Evolutionary conservation across 352 stramenopile species (phyloP).

Genomic region (Phytopythium boreale): DNA sequence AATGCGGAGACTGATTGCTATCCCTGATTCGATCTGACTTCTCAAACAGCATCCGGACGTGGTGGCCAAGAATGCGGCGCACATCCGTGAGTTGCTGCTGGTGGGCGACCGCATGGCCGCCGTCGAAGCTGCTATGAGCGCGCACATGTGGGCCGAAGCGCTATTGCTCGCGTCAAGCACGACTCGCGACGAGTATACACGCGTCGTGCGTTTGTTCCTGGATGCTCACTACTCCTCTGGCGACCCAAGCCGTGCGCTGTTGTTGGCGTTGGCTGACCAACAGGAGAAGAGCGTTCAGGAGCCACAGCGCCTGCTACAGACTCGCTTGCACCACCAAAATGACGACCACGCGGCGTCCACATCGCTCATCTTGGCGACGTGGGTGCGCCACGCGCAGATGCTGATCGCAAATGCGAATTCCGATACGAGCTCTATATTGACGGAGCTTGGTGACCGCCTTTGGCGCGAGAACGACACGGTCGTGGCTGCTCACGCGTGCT

Average conservation of each 20-base stretch:
- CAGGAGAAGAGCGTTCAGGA: constrained; percentile 85
- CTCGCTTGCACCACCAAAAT: background rate
- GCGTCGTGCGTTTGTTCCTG: constrained; percentile 72
- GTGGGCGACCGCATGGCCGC: constrained; percentile 73
- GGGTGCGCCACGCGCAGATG: constrained; percentile 80
- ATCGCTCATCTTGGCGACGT: constrained; percentile 65
- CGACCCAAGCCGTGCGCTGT: constrained; percentile 74
- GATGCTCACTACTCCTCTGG: constrained; percentile 72
- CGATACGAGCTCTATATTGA: constrained; percentile 83
- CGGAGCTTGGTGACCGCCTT: constrained; percentile 77
- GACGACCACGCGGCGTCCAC: constrained; percentile 22
- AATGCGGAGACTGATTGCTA: constrained; percentile 9
- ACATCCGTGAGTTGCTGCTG: constrained; percentile 70
- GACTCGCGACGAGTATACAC: constrained; percentile 84
- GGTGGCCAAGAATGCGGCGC: constrained; percentile 38
- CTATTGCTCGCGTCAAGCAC: constrained; percentile 87
- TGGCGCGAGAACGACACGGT: constrained; percentile 68
- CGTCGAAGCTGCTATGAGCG: constrained; percentile 69
- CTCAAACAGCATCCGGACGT: constrained; percentile 47
- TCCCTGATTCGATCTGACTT: background rate
- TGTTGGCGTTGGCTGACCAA: constrained; percentile 80
- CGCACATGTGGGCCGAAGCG: constrained; percentile 85
- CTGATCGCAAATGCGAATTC: constrained; percentile 75
- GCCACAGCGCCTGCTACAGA: constrained; percentile 63
- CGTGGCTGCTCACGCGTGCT: constrained; percentile 77